Evolutionary conservation across 129 eudicot species (phyloP).

Genomic region (Flaveria ramosissima): DNA sequence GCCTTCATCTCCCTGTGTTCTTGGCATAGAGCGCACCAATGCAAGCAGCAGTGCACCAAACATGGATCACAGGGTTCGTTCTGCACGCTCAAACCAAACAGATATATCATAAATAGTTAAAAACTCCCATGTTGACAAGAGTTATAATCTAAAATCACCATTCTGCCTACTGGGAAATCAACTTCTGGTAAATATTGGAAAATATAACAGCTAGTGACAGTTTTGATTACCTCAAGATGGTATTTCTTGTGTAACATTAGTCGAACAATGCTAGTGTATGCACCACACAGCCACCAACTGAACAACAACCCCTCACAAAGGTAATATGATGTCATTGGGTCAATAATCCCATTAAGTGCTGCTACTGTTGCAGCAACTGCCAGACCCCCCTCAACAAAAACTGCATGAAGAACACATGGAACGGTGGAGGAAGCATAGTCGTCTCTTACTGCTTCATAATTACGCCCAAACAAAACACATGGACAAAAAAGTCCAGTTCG

Average conservation of each 20-base stretch:
- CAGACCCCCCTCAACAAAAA: constrained; percentile 83
- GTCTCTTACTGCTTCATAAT: constrained; percentile 76
- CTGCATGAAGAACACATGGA: constrained; percentile 90
- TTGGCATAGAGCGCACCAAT: constrained; percentile 98
- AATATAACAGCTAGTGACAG: not conserved
- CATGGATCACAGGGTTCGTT: constrained; percentile 96
- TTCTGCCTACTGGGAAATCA: not conserved
- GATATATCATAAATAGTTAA: not conserved
- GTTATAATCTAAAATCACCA: not conserved
- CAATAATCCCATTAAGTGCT: constrained; percentile 62
- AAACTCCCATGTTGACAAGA: not conserved
- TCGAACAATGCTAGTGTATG: constrained; percentile 77
- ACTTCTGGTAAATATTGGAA: not conserved
- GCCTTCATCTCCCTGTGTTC: constrained; percentile 97
- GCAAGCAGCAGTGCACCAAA: constrained; percentile 95
- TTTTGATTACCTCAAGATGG: constrained; percentile 80
- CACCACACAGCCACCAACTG: constrained; percentile 98
- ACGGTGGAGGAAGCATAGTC: constrained; percentile 80
- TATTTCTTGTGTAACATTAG: constrained; percentile 79
- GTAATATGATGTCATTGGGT: constrained; percentile 73
- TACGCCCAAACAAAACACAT: constrained; percentile 78
- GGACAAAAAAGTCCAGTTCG: constrained; percentile 87
- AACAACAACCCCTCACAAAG: constrained; percentile 81
- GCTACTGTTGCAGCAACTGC: constrained; percentile 80
- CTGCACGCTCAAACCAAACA: constrained; percentile 43